These are phyloP conservation scores for Lomentospora prolificans DNA, from an alignment of 2,329 filamentous ascomycete genomes.

Conservation along the genomic window DNA sequence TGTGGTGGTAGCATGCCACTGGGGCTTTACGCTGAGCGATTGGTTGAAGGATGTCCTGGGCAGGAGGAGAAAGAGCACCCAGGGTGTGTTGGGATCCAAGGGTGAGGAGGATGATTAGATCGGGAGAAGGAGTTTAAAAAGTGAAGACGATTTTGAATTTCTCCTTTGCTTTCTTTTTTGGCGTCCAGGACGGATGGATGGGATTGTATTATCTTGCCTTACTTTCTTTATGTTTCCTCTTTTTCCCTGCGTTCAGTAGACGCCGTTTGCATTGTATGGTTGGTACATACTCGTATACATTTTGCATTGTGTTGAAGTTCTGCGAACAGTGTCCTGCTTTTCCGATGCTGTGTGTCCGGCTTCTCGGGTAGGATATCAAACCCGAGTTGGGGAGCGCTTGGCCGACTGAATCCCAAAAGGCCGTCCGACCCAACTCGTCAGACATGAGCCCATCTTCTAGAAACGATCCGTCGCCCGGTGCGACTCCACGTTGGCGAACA, in stretches of 20 bases:
- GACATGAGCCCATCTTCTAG: too few relatives aligned
- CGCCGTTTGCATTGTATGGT: neutral
- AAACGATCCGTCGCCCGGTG: too few relatives aligned
- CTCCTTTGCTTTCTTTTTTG: neutral
- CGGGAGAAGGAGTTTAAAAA: neutral
- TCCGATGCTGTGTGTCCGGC: too few relatives aligned
- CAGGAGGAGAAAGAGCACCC: constrained; percentile 31
- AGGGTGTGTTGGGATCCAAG: constrained; percentile 29
- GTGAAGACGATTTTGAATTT: neutral
- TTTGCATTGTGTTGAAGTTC: too few relatives aligned
- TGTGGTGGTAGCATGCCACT: constrained; percentile 86
- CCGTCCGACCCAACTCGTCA: too few relatives aligned
- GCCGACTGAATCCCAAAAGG: too few relatives aligned
- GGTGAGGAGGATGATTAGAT: constrained; percentile 5
- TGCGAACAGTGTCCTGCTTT: too few relatives aligned
- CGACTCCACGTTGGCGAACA: too few relatives aligned
- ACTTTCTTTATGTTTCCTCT: neutral
- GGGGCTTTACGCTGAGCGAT: constrained; percentile 78
- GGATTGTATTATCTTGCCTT: neutral
- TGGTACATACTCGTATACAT: neutral
- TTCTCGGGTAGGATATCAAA: too few relatives aligned
- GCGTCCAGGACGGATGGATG: neutral
- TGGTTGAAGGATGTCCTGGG: constrained; percentile 55
- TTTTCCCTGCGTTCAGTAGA: neutral
- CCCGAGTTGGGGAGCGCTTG: too few relatives aligned